Evolutionary conservation across 805 yeast species (phyloP).

Genomic region (Ogataea zsoltii): DNA sequence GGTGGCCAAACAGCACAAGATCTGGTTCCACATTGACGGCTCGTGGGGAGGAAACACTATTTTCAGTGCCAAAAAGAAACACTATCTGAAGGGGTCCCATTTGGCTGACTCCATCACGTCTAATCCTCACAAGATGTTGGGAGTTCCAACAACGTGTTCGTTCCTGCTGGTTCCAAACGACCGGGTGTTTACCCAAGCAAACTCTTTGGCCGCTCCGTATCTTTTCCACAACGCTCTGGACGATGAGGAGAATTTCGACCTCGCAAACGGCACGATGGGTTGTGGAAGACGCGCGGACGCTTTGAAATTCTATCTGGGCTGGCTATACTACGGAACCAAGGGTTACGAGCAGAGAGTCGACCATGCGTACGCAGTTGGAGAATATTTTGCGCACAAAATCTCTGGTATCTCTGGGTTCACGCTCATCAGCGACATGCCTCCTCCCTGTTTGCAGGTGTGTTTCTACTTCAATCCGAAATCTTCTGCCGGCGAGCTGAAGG

Average conservation of each 20-base stretch:
- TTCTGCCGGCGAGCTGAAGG: slow-evolving; percentile 23
- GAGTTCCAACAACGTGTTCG: slow-evolving; percentile 80
- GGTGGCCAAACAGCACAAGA: slow-evolving; percentile 52
- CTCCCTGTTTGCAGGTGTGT: slow-evolving; percentile 83
- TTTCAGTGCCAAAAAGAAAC: slow-evolving; percentile 51
- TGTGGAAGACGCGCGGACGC: slow-evolving; percentile 88
- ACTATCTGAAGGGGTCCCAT: slow-evolving; percentile 57
- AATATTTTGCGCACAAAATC: slow-evolving; percentile 56
- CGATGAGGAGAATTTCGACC: slow-evolving; percentile 61
- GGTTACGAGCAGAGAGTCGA: slow-evolving; percentile 71
- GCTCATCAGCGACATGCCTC: slow-evolving; percentile 56
- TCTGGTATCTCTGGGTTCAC: slow-evolving; percentile 44
- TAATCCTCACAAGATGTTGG: slow-evolving; percentile 86
- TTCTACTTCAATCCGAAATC: slow-evolving; percentile 61
- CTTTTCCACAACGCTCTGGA: slow-evolving; percentile 63
- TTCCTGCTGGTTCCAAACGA: slow-evolving; percentile 74
- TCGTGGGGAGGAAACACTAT: slow-evolving; percentile 90
- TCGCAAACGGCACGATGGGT: slow-evolving; percentile 91
- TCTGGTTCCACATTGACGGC: slow-evolving; percentile 86
- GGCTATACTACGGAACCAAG: slow-evolving; percentile 74
- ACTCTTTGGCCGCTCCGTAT: slow-evolving; percentile 78
- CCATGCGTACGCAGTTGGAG: slow-evolving; percentile 67
- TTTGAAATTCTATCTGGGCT: slow-evolving; percentile 71
- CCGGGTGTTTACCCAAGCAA: slow-evolving; percentile 63
- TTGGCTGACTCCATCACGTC: slow-evolving; percentile 74